Base-by-base conservation (phyloP, 352 stramenopile genomes). In the Phytophthora chlamydospora region DNA sequence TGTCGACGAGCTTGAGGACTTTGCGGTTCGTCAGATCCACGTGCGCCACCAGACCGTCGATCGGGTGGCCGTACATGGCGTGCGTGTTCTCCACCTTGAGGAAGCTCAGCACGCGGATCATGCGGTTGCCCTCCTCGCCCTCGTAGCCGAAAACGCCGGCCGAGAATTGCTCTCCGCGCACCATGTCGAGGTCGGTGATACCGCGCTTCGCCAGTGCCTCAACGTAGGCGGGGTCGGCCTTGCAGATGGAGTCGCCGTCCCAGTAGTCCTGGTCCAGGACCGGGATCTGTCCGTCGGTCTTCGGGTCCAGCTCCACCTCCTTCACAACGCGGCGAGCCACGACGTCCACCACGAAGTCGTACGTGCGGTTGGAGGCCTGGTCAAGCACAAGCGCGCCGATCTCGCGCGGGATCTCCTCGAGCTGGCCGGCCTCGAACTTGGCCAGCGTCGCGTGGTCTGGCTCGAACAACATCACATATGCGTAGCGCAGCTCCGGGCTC, bases 401-500 rank as follows among this genome's bases (percentile, higher is more conserved):
- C 43, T 84, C 75, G 3, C 75, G 75, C 7, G 75, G 75, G 29
- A 84, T 69, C 62, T 61, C 63, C 19, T 45, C 36, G 24, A 71
- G 21, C 16, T 76, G 45, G 2, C 66, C 69, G 33, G 60, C 31
- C 12, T 81, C 58, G 45, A 81, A 84, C 35, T 71, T 68, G 45
- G 57, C 40, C 41, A 84, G 50, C 24, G 72, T 84, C 29, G 59
- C 41, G 60, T 84, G 69, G 44, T 84, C 69, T 2, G 75, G 75
- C 48, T 81, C 75, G 44, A 75, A 77, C 56, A 84, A 53, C 72
- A 84, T 75, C 42, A 84, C 75, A 53, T 84, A 84, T 34, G 72
- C 77, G 54, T 76, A 84, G 42, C 75, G 75, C 4, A 81, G 21
- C 17, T 73, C 51, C 7, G 67, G 41, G 12, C 72, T 61, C 12